Percentiles rank a stretch among this genome's conserved stretches.
phyloP scores from a whole-genome alignment of 2,329 filamentous ascomycete genomes.

The Pseudogymnoascus sp. region DNA sequence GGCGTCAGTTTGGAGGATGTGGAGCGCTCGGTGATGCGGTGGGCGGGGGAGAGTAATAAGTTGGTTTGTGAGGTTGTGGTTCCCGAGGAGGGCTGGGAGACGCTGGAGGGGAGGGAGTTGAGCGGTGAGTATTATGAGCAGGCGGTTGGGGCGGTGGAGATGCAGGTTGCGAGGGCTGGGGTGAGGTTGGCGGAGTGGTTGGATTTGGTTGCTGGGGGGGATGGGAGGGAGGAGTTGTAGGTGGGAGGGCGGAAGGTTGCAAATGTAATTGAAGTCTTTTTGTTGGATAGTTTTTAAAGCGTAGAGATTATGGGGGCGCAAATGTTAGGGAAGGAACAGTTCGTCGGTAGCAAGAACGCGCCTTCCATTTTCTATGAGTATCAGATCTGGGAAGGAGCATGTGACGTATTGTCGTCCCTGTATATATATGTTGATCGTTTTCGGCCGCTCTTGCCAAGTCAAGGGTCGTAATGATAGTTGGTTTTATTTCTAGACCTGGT shows the following conservation, averaged over 20 bases:
- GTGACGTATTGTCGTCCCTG: not conserved
- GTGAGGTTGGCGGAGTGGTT: slow-evolving; percentile 60
- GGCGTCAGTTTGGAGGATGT: slow-evolving; percentile 46
- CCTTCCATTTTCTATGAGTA: not conserved
- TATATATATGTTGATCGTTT: not conserved
- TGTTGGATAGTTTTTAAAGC: not conserved
- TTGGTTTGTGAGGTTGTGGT: slow-evolving; percentile 55
- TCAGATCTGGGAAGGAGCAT: not conserved
- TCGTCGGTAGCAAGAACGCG: not conserved
- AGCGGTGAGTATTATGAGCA: slow-evolving; percentile 54
- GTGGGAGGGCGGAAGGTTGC: not conserved
- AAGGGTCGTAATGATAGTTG: not conserved
- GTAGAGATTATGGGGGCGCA: not conserved
- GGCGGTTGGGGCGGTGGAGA: slow-evolving; percentile 55
- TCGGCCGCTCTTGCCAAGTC: not conserved
- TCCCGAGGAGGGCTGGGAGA: slow-evolving; percentile 49
- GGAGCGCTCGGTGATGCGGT: slow-evolving; percentile 47
- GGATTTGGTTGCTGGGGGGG: slow-evolving; percentile 46
- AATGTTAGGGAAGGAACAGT: not conserved
- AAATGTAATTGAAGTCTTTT: not conserved
- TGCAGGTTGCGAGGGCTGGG: slow-evolving; percentile 59
- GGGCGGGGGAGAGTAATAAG: slow-evolving; percentile 55
- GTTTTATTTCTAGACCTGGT: too few relatives aligned
- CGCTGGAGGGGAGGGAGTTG: slow-evolving; percentile 48
- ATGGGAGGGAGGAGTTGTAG: slow-evolving; percentile 13